Evolutionary conservation across 106 monocot genomes (phyloP).

Genomic region (Ottelia alismoides): DNA sequence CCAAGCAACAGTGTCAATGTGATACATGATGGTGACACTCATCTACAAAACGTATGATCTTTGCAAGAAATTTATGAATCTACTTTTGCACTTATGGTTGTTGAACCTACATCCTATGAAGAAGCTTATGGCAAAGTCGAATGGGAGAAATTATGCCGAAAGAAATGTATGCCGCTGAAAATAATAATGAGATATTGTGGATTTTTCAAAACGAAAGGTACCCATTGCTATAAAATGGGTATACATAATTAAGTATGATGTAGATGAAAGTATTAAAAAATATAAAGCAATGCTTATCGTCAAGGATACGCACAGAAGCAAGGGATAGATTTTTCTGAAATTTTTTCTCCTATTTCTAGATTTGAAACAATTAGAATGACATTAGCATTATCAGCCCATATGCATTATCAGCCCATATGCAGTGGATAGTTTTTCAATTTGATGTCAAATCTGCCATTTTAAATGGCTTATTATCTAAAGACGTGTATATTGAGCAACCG

Average conservation of each 20-base stretch:
- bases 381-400: not conserved
- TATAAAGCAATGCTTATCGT: slow-evolving; percentile 3
- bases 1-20: no score
- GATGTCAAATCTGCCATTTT: slow-evolving; percentile 1
- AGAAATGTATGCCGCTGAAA: slow-evolving; percentile 2
- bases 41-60: no score
- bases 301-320: not conserved
- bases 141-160: slow-evolving; percentile 1
- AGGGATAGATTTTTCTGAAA: slow-evolving; percentile 2
- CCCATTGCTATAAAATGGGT: slow-evolving; percentile 9
- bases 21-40: no score
- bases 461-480: not conserved
- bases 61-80: no score
- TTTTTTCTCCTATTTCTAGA: slow-evolving; percentile 1
- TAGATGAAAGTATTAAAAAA: not conserved
- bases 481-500: slow-evolving; percentile 4
- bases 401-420: not conserved
- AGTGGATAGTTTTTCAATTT: not conserved
- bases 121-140: slow-evolving; percentile 1
- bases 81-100: no score
- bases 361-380: slow-evolving; percentile 1
- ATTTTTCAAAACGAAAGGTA: slow-evolving; percentile 1
- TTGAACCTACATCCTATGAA: slow-evolving; percentile 1
- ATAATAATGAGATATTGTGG: slow-evolving; percentile 1
- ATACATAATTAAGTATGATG: slow-evolving; percentile 1